Evolutionary conservation across 331 rosid genomes (phyloP).

Genomic region (Pyrus hybrid): DNA sequence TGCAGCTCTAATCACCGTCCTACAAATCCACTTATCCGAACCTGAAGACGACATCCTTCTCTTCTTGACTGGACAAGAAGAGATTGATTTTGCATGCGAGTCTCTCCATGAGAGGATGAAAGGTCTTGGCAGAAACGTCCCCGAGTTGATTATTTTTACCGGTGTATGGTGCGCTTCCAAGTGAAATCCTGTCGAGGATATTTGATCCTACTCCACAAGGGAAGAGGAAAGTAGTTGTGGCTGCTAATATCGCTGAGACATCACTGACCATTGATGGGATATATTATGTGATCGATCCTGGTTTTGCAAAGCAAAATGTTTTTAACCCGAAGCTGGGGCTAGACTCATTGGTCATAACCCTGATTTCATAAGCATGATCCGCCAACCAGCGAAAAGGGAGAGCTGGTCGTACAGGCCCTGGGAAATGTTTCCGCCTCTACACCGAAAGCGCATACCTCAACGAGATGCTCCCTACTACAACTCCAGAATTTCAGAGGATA

Average conservation of each 20-base stretch:
- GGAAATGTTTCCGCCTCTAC: conserved; percentile 84
- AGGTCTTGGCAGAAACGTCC: conserved; percentile 78
- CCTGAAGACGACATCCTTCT: conserved; percentile 94
- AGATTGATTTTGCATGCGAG: conserved; percentile 90
- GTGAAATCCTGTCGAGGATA: conserved; percentile 96
- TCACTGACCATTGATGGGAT: conserved; percentile 91
- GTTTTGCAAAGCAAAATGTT: conserved; percentile 92
- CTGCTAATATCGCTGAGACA: conserved; percentile 91
- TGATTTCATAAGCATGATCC: conserved; percentile 94
- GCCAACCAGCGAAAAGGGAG: conserved; percentile 93
- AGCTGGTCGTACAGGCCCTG: conserved; percentile 95
- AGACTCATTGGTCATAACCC: conserved; percentile 86
- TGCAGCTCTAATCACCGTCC: conserved; percentile 74
- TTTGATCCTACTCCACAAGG: conserved; percentile 92
- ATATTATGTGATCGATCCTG: conserved; percentile 88
- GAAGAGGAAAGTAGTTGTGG: conserved; percentile 93
- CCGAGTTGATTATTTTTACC: conserved; percentile 83
- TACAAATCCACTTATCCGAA: conserved; percentile 82
- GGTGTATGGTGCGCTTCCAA: conserved; percentile 88
- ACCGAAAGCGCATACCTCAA: conserved; percentile 82
- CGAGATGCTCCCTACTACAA: conserved; percentile 85
- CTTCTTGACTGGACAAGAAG: conserved; percentile 94
- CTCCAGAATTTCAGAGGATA: conserved; percentile 89
- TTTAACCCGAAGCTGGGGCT: conserved; percentile 92
- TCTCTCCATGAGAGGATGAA: conserved; percentile 92